A percentile compares a stretch with the other conserved stretches of the same genome.
Conservation (phyloP, 2,329 filamentous ascomycete species). For the Sporothrix protearum region DNA sequence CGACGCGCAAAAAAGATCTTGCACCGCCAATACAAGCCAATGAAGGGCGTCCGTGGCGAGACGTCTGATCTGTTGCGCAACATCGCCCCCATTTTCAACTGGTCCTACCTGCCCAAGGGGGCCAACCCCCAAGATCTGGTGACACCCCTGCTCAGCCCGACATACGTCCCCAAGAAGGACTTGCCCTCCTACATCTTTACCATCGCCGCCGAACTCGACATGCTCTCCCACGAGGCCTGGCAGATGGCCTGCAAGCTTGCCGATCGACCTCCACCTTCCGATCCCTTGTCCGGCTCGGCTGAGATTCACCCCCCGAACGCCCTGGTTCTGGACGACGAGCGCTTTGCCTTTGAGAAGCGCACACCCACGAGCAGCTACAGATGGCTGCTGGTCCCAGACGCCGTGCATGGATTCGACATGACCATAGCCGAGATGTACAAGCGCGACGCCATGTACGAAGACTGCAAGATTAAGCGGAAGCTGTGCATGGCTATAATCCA, state of each 20-base stretch:
- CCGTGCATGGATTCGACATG: slow-evolving; percentile 42
- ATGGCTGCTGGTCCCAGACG: slow-evolving; percentile 44
- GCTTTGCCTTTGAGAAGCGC: slow-evolving; percentile 38
- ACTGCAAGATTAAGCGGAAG: slow-evolving; percentile 32
- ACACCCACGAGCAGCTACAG: slow-evolving; percentile 33
- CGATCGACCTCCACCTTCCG: slow-evolving; percentile 33
- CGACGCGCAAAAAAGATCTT: slow-evolving; percentile 33
- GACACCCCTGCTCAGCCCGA: slow-evolving; percentile 43
- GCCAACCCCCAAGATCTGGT: slow-evolving; percentile 34
- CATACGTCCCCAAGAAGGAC: slow-evolving; percentile 33
- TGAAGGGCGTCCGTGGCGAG: slow-evolving; percentile 33
- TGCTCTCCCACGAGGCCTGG: slow-evolving; percentile 44
- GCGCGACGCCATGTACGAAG: slow-evolving; percentile 33
- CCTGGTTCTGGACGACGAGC: slow-evolving; percentile 34
- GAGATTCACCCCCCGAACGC: slow-evolving; percentile 30
- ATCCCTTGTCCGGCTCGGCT: slow-evolving; percentile 33
- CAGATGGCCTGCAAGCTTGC: slow-evolving; percentile 38
- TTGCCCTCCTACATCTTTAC: slow-evolving; percentile 45
- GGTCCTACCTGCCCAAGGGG: slow-evolving; percentile 41
- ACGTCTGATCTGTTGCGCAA: slow-evolving; percentile 32
- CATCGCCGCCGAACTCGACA: slow-evolving; percentile 45
- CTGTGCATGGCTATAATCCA: slow-evolving; percentile 29
- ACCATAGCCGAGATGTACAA: slow-evolving; percentile 29
- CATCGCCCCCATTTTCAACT: slow-evolving; percentile 38
- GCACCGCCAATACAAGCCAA: slow-evolving; percentile 39